Evolutionary conservation across 1,284 basidiomycete genomes (phyloP), one percentile per base, ranked within the genome.

Genomic region (Neonothopanus nambi): DNA sequence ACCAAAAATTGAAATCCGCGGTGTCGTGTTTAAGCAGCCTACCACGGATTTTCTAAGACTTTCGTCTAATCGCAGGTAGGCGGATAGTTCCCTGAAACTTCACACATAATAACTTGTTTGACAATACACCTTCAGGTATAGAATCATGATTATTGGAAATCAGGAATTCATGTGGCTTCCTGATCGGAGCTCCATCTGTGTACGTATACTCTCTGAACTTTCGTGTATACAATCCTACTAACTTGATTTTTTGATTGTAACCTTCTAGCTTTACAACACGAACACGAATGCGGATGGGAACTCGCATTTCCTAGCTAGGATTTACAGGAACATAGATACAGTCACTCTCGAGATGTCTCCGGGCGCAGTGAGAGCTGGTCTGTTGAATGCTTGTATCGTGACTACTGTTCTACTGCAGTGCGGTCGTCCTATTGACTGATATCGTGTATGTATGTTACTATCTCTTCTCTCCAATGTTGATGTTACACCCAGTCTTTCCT

Each of bases 41-140:
- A 67, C 70, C 12, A 65, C 67, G 0, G 68, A 73, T 12, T 83
- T 81, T 78, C 63, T 82, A 6, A 64, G 63, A 7, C 65, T 80
- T 5, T 68, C 75, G 0, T 52, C 70, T 0, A 76, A 78, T 51
- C 67, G 67, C 59, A 70, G 70, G 80, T 81, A n/a, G n/a, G n/a
- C n/a, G 6, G 37, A 21, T 35, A 17, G 3, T n/a, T n/a, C n/a
- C n/a, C n/a, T n/a, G n/a, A n/a, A n/a, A n/a, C n/a, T n/a, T n/a
- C n/a, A n/a, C n/a, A n/a, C n/a, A n/a, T n/a, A 17, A 43, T 46
- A 52, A 52, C 47, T 26, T 57, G 12, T 12, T 35, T 12, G 55
- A 8, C 11, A n/a, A n/a, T n/a, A n/a, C n/a, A n/a, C n/a, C n/a
- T n/a, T 1, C 56, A 77, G 79, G 35, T 67, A 69, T 17, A 68